These are phyloP conservation scores for Lachancea waltii DNA, from an alignment of 805 yeast species.

Conservation along the genomic window DNA sequence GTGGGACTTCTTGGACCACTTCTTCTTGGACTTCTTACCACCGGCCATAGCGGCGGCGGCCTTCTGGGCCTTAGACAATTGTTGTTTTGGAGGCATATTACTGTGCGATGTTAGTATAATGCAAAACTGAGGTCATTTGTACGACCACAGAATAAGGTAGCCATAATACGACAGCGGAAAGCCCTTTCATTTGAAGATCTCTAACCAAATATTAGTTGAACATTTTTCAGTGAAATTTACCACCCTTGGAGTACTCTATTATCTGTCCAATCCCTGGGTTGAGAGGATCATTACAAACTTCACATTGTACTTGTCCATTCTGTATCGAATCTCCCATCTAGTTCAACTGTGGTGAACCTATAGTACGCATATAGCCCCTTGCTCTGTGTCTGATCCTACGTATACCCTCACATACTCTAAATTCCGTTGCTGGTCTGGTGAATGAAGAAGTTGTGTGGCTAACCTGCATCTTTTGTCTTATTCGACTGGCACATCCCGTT, in stretches of 20 bases:
- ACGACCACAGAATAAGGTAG: too few relatives aligned
- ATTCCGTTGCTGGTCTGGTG: slow-evolving; percentile 13
- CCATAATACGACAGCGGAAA: too few relatives aligned
- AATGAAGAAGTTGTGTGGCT: not conserved
- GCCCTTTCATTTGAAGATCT: too few relatives aligned
- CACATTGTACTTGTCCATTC: too few relatives aligned
- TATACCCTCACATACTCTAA: slow-evolving; percentile 11
- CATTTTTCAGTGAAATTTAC: not conserved
- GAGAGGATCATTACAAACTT: too few relatives aligned
- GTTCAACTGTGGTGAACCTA: too few relatives aligned
- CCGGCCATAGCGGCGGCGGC: slow-evolving; percentile 99
- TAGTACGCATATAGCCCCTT: too few relatives aligned
- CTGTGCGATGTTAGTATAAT: slow-evolving; percentile 6
- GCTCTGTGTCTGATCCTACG: not conserved
- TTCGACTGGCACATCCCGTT: not conserved
- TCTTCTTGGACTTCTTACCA: slow-evolving; percentile 99
- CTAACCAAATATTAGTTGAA: not conserved
- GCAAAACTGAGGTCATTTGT: not conserved
- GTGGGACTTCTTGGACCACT: slow-evolving; percentile 99
- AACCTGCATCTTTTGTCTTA: slow-evolving; percentile 4
- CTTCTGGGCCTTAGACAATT: slow-evolving; percentile 98
- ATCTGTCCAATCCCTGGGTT: not conserved
- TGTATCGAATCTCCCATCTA: too few relatives aligned
- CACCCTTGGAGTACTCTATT: not conserved
- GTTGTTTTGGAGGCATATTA: slow-evolving; percentile 98